Base-by-base conservation (phyloP, 257 asterid species). In the Solanum lignicaule region DNA sequence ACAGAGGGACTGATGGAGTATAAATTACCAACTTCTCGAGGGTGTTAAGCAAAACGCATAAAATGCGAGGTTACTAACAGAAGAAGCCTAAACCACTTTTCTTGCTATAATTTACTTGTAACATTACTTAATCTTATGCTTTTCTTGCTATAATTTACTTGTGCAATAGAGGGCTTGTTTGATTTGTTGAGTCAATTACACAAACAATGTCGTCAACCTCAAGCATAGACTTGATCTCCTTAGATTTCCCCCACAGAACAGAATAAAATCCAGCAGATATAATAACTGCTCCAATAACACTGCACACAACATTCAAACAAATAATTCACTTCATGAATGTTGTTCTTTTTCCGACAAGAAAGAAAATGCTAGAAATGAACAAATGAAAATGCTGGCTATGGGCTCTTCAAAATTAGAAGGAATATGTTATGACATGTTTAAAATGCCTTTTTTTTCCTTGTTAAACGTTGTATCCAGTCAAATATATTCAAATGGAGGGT, bases 221-320 rank as follows among this genome's bases (percentile, higher is more conserved):
- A 27, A 73, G 20, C 58, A 48, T 0, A 2, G 86, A 32, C 31
- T 29, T 79, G 66, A 79, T 66, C 86, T 90, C 90, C 83, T 66
- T 75, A 23, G 89, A 33, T 4, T 90, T 83, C 7, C 89, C 92
- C 92, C 92, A 88, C 3, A 90, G 83, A 65, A 90, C 92, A 7
- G 87, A 79, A 52, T 90, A 90, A 84, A 90, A 87, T 29, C 92
- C 92, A 39, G 33, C 38, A 4, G 88, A 33, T 43, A 85, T 85
- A 6, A 86, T 13, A 18, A 84, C 33, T 36, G 88, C 87, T 69
- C 92, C 90, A 6, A 90, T 33, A 65, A 90, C 65, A 52, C 90
- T 90, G 85, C 88, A 20, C 21, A 76, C 36, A 5, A 52, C 9
- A 52, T 52, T 13, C 72, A 52, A 36, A 76, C n/a, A 76, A 12